phyloP scores from a whole-genome alignment of 805 yeast species.

The Cyberlindnera saturnus region DNA sequence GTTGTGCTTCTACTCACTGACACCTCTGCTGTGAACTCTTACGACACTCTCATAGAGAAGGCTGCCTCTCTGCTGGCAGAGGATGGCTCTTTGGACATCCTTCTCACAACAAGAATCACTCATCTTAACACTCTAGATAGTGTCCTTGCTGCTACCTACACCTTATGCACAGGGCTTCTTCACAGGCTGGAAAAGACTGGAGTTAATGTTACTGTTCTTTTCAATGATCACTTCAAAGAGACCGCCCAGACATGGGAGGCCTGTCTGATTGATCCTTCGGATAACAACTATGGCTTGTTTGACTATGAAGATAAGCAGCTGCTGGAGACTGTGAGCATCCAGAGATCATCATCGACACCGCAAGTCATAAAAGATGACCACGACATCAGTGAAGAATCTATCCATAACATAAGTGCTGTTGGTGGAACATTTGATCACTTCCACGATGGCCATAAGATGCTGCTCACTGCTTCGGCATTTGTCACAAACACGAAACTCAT shows the following conservation, averaged over 20 bases:
- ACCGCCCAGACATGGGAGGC: conserved; percentile 15
- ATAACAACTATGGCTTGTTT: conserved; percentile 6
- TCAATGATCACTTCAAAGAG: conserved; percentile 20
- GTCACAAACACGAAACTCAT: conserved; percentile 51
- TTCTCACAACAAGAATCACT: conserved; percentile 10
- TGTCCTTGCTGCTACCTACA: conserved; percentile 18
- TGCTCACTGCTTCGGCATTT: conserved; percentile 68
- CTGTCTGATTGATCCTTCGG: conserved; percentile 13
- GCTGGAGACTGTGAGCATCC: conserved; percentile 5
- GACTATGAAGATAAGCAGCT: conserved; percentile 7
- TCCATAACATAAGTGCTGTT: conserved; percentile 47
- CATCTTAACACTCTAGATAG: conserved; percentile 19
- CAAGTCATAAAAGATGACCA: conserved; percentile 4
- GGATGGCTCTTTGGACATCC: conserved; percentile 17
- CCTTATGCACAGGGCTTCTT: conserved; percentile 13
- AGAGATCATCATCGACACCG: conserved; percentile 1
- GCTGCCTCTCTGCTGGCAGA: conserved; percentile 10
- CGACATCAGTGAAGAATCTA: conserved; percentile 19
- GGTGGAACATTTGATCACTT: conserved; percentile 98
- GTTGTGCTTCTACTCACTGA: conserved; percentile 19
- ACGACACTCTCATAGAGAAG: conserved; percentile 15
- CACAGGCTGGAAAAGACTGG: conserved; percentile 5
- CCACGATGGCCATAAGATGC: conserved; percentile 91
- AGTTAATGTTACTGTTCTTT: conserved; percentile 16
- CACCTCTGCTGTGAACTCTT: conserved; percentile 12